A percentile compares a stretch with the other conserved stretches of the same genome.
phyloP scores from a whole-genome alignment of 75 land plant species.

The Adiantum capillusveneris region DNA sequence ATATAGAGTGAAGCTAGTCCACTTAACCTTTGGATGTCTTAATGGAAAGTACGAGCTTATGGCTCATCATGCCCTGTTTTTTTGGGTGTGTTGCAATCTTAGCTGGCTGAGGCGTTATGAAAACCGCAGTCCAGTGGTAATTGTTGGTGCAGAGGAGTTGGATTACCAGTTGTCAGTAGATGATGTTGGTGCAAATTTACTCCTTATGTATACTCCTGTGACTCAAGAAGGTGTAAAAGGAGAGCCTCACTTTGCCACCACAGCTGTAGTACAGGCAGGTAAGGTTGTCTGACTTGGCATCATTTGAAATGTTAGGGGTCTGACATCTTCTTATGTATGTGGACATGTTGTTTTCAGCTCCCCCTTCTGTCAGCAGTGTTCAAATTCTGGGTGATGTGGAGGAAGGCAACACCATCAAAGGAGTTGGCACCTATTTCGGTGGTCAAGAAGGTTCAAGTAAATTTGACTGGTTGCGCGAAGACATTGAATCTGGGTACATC shows the following conservation, averaged over 20 bases:
- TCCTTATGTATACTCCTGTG: conserved; percentile 94
- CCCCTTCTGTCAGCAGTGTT: conserved; percentile 76
- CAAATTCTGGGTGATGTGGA: conserved; percentile 61
- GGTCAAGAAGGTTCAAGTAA: conserved; percentile 94
- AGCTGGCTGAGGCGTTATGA: conserved; percentile 84
- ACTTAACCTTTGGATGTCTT: no score
- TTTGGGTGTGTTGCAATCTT: not conserved
- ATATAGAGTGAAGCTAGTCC: no score
- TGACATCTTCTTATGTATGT: no score
- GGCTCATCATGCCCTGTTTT: no score
- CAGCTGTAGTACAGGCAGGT: conserved; percentile 88
- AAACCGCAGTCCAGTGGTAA: conserved; percentile 74
- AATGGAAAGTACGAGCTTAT: no score
- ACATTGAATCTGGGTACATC: conserved; percentile 59
- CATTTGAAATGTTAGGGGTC: no score
- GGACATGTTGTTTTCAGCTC: conserved; percentile 39
- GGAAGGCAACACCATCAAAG: conserved; percentile 65
- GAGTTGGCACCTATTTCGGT: conserved; percentile 82
- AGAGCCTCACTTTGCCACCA: conserved; percentile 85
- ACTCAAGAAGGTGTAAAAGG: conserved; percentile 91
- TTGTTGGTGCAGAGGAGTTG: conserved; percentile 80
- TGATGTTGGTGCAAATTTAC: conserved; percentile 76
- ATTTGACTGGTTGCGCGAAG: conserved; percentile 85
- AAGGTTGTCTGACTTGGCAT: no score
- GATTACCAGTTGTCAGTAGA: conserved; percentile 67